These are phyloP conservation scores for Elsinoe fawcettii DNA, from an alignment of 2,329 filamentous ascomycete genomes.

Conservation along the genomic window DNA sequence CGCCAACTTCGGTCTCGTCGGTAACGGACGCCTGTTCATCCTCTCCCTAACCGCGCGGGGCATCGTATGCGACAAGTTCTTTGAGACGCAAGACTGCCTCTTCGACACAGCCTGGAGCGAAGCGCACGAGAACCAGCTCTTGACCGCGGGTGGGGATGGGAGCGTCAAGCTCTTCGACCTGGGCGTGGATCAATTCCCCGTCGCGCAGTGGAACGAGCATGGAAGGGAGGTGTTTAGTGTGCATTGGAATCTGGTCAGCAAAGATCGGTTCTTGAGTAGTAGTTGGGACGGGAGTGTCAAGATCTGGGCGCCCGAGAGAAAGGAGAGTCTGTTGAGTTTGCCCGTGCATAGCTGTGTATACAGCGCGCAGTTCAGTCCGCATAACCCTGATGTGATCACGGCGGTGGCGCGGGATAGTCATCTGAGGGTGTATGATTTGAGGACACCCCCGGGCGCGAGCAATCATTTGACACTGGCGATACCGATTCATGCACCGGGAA, in stretches of 20 bases:
- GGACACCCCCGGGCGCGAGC: slow-evolving; percentile 73
- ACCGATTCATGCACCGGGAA: slow-evolving; percentile 66
- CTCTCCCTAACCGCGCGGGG: slow-evolving; percentile 76
- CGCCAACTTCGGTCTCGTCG: slow-evolving; percentile 95
- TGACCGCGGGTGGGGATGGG: slow-evolving; percentile 84
- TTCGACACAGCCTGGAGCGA: slow-evolving; percentile 96
- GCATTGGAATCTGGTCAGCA: slow-evolving; percentile 83
- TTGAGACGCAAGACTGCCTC: slow-evolving; percentile 93
- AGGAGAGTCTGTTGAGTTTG: slow-evolving; percentile 66
- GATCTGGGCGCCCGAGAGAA: slow-evolving; percentile 74
- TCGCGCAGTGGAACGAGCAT: slow-evolving; percentile 90
- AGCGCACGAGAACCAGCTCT: slow-evolving; percentile 87
- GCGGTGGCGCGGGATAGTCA: slow-evolving; percentile 85
- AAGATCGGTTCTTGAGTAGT: slow-evolving; percentile 81
- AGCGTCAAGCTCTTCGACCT: slow-evolving; percentile 92
- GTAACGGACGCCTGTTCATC: slow-evolving; percentile 84
- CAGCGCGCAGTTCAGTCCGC: slow-evolving; percentile 81
- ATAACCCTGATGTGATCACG: slow-evolving; percentile 76
- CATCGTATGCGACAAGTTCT: slow-evolving; percentile 77
- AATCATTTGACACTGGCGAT: slow-evolving; percentile 81
- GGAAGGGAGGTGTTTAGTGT: slow-evolving; percentile 88
- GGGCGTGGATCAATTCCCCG: slow-evolving; percentile 69
- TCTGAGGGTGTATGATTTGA: slow-evolving; percentile 82
- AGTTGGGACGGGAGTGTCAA: slow-evolving; percentile 97
- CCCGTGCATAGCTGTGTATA: slow-evolving; percentile 93